Base-by-base conservation (phyloP, 2,329 filamentous ascomycete genomes). In the Diplodia intermedia region DNA sequence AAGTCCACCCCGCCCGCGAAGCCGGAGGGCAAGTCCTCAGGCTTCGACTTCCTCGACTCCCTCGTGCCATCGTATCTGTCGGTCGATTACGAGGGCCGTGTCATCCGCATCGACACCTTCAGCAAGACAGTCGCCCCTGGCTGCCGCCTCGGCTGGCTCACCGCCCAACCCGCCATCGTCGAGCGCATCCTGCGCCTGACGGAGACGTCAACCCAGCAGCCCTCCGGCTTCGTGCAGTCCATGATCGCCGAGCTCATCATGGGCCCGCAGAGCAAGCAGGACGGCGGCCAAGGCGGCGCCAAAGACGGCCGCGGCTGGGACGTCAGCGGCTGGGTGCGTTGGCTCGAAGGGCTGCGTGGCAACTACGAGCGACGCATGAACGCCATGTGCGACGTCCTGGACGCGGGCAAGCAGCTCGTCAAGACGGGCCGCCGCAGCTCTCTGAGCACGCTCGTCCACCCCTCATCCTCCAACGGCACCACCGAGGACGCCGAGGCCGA, bases 81-180 rank as follows among this genome's bases (percentile, higher is more conserved):
- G 70, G 78, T 97, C 67, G 94, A 97, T 76, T 86, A 87, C 23
- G 91, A 97, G 73, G 94, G 94, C 68, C 90, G 94, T 43, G 94
- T 97, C 52, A 86, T 97, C 68, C 90, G 94, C 56, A 85, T 97
- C 3, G 94, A 97, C 78, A 97, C 94, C 0, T 97, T 97, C 79
- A 95, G 91, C 75, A 97, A 98, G 81, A 96, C 92, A 0, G 86
- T 97, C 20, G 93, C 93, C 0, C 94, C 94, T 0, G 94, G 94
- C 1, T 96, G 92, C 75, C 89, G 94, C 36, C 82, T 97, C 1
- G 94, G 94, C 50, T 97, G 93, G 92, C 89, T 97, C 71, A 97
- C 94, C 0, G 90, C 91, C 0, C 91, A 96, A 75, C 93, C 93
- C 1, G 88, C 82, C 0, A 82, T 97, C 57, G 84, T 93, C 56